phyloP scores from a whole-genome alignment of 2,329 filamentous ascomycete species.

The Trichoderma endophyticum region DNA sequence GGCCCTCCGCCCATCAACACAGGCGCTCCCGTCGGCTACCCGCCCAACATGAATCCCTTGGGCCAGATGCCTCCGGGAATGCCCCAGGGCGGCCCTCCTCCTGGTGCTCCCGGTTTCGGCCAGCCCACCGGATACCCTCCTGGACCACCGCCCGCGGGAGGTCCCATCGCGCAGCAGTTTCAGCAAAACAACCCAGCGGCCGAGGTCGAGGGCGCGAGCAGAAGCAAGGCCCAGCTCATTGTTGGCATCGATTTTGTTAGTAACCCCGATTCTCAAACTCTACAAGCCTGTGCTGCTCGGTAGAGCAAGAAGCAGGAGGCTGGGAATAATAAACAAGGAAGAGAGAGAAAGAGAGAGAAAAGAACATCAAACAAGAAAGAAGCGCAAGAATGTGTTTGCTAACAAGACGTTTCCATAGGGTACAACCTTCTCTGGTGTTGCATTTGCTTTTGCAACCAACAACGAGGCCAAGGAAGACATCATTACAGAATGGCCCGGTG shows the following conservation, averaged over 20 bases:
- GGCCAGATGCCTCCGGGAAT: slow-evolving; percentile 40
- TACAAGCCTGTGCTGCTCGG: not conserved
- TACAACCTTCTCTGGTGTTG: slow-evolving; percentile 96
- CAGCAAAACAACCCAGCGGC: slow-evolving; percentile 49
- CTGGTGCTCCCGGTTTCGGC: slow-evolving; percentile 31
- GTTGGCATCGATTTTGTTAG: slow-evolving; percentile 98
- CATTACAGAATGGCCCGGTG: slow-evolving; percentile 97
- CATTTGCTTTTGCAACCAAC: slow-evolving; percentile 95
- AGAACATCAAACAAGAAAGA: not conserved
- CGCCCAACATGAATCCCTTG: slow-evolving; percentile 49
- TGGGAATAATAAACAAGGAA: not conserved
- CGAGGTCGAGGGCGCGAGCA: slow-evolving; percentile 83
- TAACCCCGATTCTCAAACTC: slow-evolving; percentile 4
- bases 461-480: slow-evolving; percentile 98
- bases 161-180: slow-evolving; percentile 42
- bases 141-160: slow-evolving; percentile 38
- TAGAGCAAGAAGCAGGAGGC: not conserved
- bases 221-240: slow-evolving; percentile 94
- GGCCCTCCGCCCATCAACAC: slow-evolving; percentile 68
- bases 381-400: not conserved
- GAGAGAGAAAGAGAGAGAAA: not conserved
- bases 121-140: slow-evolving; percentile 47
- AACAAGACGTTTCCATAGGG: slow-evolving; percentile 53
- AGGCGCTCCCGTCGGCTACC: slow-evolving; percentile 58
- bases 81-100: slow-evolving; percentile 33